Conservation (phyloP, 768 basidiomycete species). For the Mycena belliarum region DNA sequence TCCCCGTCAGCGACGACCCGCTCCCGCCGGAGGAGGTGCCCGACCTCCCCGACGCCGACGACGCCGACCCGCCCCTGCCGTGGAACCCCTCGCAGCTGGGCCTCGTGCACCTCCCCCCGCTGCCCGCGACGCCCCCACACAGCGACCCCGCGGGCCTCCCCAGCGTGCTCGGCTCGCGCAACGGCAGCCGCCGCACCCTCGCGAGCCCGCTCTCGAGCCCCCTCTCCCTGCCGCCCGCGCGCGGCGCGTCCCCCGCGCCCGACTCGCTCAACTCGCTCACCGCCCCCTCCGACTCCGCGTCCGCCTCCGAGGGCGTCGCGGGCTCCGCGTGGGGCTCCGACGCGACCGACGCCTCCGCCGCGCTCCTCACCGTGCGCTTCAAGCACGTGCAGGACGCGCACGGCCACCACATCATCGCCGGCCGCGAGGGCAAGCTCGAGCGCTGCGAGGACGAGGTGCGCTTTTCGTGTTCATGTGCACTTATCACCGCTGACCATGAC, state of each 20-base stretch:
- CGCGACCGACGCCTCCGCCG: conserved; percentile 27
- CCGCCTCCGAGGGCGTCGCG: not conserved
- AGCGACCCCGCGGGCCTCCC: not conserved
- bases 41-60: too few relatives aligned
- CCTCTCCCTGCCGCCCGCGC: too few relatives aligned
- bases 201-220: too few relatives aligned
- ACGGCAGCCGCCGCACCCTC: not conserved
- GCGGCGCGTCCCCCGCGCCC: too few relatives aligned
- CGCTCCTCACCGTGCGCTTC: conserved; percentile 59
- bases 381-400: conserved; percentile 62
- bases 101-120: conserved; percentile 42
- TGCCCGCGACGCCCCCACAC: conserved; percentile 21
- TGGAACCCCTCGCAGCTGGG: conserved; percentile 44
- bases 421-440: conserved; percentile 63
- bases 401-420: conserved; percentile 70
- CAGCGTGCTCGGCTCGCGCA: not conserved
- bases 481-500: too few relatives aligned
- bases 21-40: conserved; percentile 22
- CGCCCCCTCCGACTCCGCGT: conserved; percentile 21
- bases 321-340: conserved; percentile 23
- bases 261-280: too few relatives aligned
- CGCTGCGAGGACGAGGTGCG: conserved; percentile 77
- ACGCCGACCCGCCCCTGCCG: conserved; percentile 23
- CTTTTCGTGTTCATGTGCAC: too few relatives aligned
- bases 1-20: conserved; percentile 17